These are phyloP conservation scores for Crepidotus variabilis DNA, from an alignment of 768 basidiomycete genomes.

Conservation along the genomic window DNA sequence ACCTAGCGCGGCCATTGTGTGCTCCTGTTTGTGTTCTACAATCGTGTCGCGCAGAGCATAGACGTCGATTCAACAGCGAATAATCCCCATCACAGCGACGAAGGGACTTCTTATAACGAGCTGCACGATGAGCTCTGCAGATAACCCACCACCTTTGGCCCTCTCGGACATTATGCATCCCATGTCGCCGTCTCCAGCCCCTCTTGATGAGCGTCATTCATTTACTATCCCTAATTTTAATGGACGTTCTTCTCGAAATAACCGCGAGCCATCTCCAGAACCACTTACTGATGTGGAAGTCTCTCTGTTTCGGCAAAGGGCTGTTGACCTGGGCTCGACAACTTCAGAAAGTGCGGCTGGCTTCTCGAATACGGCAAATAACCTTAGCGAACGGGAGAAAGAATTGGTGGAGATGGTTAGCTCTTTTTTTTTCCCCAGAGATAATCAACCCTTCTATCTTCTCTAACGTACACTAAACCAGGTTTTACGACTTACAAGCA, in stretches of 20 bases:
- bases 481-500: slow-evolving; percentile 45
- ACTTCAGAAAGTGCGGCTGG: slow-evolving; percentile 14
- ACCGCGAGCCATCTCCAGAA: slow-evolving; percentile 23
- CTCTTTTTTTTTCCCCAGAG: not conserved
- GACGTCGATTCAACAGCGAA: slow-evolving; percentile 4
- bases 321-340: slow-evolving; percentile 38
- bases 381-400: slow-evolving; percentile 34
- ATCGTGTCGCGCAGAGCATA: slow-evolving; percentile 17
- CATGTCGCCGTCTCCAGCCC: slow-evolving; percentile 48
- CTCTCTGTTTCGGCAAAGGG: slow-evolving; percentile 41
- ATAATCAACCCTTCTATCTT: not conserved
- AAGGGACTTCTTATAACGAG: not conserved
- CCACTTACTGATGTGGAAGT: slow-evolving; percentile 45
- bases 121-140: slow-evolving; percentile 13
- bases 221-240: slow-evolving; percentile 4
- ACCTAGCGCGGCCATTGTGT: slow-evolving; percentile 21
- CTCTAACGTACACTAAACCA: slow-evolving; percentile 18
- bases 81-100: slow-evolving; percentile 1
- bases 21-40: slow-evolving; percentile 16
- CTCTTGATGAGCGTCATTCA: slow-evolving; percentile 22
- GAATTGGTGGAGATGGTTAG: slow-evolving; percentile 59
- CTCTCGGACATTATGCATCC: slow-evolving; percentile 55
- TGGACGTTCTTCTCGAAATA: slow-evolving; percentile 16
- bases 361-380: slow-evolving; percentile 8
- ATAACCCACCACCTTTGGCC: slow-evolving; percentile 32